phyloP scores from a whole-genome alignment of 371 early-diverging fungal species.

The Circinella minor region DNA sequence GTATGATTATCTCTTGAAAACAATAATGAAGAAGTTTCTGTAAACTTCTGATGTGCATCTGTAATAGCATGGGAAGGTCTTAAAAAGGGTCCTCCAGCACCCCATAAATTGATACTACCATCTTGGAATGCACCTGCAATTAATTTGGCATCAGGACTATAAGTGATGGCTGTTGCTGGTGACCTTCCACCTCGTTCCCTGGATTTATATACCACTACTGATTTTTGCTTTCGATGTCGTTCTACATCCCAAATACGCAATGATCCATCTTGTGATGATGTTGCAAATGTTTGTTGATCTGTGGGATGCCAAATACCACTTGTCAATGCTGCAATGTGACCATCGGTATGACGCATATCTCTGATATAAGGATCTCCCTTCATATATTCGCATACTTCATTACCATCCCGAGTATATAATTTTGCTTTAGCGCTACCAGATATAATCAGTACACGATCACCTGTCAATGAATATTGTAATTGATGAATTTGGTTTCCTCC shows the following conservation, averaged over 20 bases:
- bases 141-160: conserved; percentile 70
- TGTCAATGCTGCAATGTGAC: conserved; percentile 88
- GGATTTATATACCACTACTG: conserved; percentile 80
- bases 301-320: conserved; percentile 84
- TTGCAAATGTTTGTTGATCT: conserved; percentile 70
- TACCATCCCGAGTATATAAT: conserved; percentile 83
- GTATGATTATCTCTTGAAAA: conserved; percentile 71
- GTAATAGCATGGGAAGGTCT: conserved; percentile 59
- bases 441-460: conserved; percentile 82
- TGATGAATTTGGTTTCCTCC: conserved; percentile 88
- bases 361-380: conserved; percentile 96
- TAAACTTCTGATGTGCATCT: conserved; percentile 71
- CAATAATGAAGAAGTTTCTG: conserved; percentile 71
- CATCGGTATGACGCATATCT: conserved; percentile 86
- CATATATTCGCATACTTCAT: conserved; percentile 69
- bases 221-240: conserved; percentile 69
- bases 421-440: conserved; percentile 77
- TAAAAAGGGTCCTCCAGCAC: conserved; percentile 53
- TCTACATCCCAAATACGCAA: conserved; percentile 92
- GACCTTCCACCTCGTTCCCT: conserved; percentile 76
- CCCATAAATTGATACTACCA: conserved; percentile 72
- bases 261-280: conserved; percentile 86
- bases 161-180: conserved; percentile 67
- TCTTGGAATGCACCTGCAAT: conserved; percentile 72
- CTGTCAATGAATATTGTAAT: conserved; percentile 76